Conservation (phyloP, 768 basidiomycete genomes). For the Ramaria rubella region DNA sequence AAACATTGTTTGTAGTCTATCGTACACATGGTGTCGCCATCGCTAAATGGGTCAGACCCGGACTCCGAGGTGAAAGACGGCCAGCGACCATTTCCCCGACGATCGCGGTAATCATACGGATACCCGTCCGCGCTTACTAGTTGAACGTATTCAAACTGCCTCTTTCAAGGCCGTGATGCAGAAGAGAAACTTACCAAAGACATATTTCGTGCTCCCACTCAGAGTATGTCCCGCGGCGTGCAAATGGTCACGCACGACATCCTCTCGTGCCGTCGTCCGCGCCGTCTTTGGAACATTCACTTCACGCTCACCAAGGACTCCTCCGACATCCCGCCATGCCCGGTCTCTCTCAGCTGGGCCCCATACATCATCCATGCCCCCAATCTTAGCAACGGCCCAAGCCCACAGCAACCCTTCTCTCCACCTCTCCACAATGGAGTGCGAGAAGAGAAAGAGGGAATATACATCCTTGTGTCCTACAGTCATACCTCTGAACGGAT, state of each 20-base stretch:
- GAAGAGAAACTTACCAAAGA: constrained; percentile 9
- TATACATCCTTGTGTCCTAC: constrained; percentile 12
- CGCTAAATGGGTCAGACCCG: too few species aligned
- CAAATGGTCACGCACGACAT: neutral
- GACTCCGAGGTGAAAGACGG: neutral
- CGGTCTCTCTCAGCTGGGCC: constrained; percentile 1
- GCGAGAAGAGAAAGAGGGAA: constrained; percentile 11
- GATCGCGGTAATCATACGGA: constrained; percentile 21
- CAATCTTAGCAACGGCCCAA: constrained; percentile 15
- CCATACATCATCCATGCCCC: constrained; percentile 12
- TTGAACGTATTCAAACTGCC: neutral
- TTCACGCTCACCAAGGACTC: constrained; percentile 21
- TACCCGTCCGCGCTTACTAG: constrained; percentile 30
- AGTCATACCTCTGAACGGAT: constrained; percentile 10
- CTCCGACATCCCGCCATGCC: constrained; percentile 28
- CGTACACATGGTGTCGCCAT: neutral
- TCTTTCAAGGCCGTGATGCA: too few species aligned
- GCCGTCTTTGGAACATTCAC: constrained; percentile 18
- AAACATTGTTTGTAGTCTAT: constrained; percentile 16
- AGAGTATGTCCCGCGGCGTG: constrained; percentile 4
- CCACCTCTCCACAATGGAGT: constrained; percentile 14
- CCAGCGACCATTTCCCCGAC: neutral
- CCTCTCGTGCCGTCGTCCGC: neutral
- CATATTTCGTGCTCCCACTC: constrained; percentile 8
- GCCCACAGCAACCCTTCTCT: constrained; percentile 14